Percentiles rank a stretch among this genome's conserved stretches.
These are phyloP conservation scores for Malus sieversii DNA, from an alignment of 306 rosid species.

Conservation along the genomic window DNA sequence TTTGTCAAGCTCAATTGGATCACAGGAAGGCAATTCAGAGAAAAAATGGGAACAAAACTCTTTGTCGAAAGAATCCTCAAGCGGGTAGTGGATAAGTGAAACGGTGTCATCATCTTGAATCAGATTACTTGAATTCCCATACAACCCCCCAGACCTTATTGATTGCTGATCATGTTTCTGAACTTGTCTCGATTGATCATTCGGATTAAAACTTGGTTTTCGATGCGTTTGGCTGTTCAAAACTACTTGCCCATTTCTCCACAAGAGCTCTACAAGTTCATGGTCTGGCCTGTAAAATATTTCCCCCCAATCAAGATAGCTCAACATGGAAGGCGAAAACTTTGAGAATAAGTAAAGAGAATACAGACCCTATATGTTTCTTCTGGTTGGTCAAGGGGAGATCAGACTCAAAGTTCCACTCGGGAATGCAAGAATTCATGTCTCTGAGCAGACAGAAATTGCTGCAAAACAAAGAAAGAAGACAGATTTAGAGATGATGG, in stretches of 20 bases:
- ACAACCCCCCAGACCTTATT: constrained; percentile 26
- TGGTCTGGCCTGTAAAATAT: constrained; percentile 52
- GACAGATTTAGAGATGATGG: constrained; percentile 10
- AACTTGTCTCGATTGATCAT: constrained; percentile 35
- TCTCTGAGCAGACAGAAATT: constrained; percentile 25
- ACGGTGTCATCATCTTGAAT: constrained; percentile 52
- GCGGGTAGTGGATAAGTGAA: constrained; percentile 59
- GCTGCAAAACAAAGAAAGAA: constrained; percentile 29
- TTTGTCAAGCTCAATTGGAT: constrained; percentile 35
- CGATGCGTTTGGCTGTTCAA: constrained; percentile 52
- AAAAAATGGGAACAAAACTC: constrained; percentile 50
- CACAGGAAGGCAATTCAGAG: constrained; percentile 45
- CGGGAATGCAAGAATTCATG: constrained; percentile 54
- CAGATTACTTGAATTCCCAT: constrained; percentile 39
- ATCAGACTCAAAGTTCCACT: constrained; percentile 59
- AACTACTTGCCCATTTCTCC: constrained; percentile 87
- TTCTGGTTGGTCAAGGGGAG: constrained; percentile 38
- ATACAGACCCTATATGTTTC: constrained; percentile 55
- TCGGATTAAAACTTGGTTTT: constrained; percentile 28
- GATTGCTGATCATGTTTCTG: constrained; percentile 45
- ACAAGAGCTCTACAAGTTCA: constrained; percentile 69
- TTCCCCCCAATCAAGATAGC: constrained; percentile 12
- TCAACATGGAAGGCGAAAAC: neutral
- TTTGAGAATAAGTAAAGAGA: constrained; percentile 2
- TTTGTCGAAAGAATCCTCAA: constrained; percentile 58